Evolutionary conservation across 495 filamentous ascomycete species (phyloP).

Genomic region (Parathielavia hyrcaniae): DNA sequence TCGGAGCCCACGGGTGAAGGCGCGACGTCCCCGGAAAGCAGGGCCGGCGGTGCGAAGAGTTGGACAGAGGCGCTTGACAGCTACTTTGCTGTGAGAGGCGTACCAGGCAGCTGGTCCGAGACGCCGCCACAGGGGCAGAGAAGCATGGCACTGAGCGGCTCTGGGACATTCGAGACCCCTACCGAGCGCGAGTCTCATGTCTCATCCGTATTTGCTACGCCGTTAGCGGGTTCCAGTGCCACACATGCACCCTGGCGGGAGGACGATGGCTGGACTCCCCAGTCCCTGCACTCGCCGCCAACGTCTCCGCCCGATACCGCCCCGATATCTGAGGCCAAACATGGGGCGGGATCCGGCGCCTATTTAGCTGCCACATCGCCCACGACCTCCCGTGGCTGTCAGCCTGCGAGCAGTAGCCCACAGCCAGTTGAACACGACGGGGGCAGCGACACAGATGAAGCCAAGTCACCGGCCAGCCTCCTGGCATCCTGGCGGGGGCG

Average conservation of each 20-base stretch:
- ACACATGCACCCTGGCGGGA: conserved; percentile 6
- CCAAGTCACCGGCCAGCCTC: background rate
- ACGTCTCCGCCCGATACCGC: conserved; percentile 14
- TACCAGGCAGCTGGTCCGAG: background rate
- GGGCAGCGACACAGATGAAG: background rate
- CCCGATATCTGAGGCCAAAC: background rate
- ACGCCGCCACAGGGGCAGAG: background rate
- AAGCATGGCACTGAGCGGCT: background rate
- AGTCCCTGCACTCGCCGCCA: conserved; percentile 20
- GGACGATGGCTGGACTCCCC: conserved; percentile 18
- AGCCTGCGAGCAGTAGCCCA: background rate
- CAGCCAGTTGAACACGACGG: background rate
- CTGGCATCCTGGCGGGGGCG: background rate
- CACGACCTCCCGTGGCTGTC: background rate
- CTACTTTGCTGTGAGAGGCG: conserved; percentile 5
- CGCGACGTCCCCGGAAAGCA: background rate
- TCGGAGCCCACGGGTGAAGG: background rate
- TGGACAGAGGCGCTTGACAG: conserved; percentile 10
- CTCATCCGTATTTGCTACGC: conserved; percentile 10
- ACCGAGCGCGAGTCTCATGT: conserved; percentile 1
- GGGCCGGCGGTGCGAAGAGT: background rate
- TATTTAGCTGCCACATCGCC: background rate
- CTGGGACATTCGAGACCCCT: conserved; percentile 20
- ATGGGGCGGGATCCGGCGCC: conserved; percentile 10
- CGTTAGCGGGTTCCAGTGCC: background rate